Conservation (phyloP, 306 rosid species). For the Senna siamea region DNA sequence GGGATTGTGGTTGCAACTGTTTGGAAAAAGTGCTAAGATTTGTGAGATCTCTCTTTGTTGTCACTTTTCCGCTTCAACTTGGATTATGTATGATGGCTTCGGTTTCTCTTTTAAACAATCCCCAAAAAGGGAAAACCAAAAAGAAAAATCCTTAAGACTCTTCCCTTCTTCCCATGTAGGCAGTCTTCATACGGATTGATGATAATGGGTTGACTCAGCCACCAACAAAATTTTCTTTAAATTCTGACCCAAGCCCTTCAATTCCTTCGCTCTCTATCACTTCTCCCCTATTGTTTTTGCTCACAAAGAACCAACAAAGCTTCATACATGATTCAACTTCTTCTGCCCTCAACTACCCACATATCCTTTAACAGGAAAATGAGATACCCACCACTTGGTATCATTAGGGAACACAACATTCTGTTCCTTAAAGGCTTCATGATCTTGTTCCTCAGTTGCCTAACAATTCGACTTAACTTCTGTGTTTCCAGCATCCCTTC, state of each 20-base stretch:
- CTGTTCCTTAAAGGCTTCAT: constrained; percentile 53
- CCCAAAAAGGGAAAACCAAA: constrained; percentile 42
- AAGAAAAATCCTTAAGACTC: constrained; percentile 58
- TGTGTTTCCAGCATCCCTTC: constrained; percentile 55
- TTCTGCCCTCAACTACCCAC: constrained; percentile 48
- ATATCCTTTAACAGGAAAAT: constrained; percentile 44
- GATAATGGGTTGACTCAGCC: constrained; percentile 77
- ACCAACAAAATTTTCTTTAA: constrained; percentile 63
- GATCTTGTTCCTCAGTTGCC: constrained; percentile 59
- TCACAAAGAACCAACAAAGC: constrained; percentile 36
- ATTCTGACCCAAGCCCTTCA: constrained; percentile 59
- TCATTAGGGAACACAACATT: constrained; percentile 49
- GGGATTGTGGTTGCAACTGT: constrained; percentile 72
- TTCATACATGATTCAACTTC: constrained; percentile 38
- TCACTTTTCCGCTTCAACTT: constrained; percentile 73
- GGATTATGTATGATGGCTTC: constrained; percentile 62
- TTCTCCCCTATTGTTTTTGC: constrained; percentile 42
- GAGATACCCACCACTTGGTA: constrained; percentile 51
- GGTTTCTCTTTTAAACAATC: constrained; percentile 53
- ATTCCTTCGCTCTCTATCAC: constrained; percentile 52
- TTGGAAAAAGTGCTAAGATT: constrained; percentile 74
- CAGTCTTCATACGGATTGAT: constrained; percentile 82
- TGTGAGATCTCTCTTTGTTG: constrained; percentile 72
- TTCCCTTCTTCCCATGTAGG: constrained; percentile 70
- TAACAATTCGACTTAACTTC: constrained; percentile 53